Percentiles rank a stretch among this genome's conserved stretches.
phyloP scores from a whole-genome alignment of 2,329 filamentous ascomycete genomes.

The Teratosphaeria nubilosa region DNA sequence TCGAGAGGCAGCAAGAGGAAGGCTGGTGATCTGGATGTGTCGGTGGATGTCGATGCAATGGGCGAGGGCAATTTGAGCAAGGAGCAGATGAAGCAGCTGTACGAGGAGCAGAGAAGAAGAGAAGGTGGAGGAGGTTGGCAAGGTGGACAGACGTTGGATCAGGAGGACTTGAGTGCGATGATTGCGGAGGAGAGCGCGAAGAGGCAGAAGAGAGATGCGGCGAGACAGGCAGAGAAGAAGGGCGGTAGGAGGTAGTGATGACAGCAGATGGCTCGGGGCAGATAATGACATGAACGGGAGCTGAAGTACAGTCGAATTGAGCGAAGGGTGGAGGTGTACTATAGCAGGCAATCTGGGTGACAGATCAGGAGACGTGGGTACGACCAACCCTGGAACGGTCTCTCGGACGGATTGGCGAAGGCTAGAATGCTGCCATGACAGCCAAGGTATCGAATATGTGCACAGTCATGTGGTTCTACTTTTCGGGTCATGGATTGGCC shows the following conservation, averaged over 20 bases:
- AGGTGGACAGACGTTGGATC: slow-evolving; percentile 58
- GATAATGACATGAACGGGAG: neutral
- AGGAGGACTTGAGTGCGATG: slow-evolving; percentile 91
- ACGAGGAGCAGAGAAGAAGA: slow-evolving; percentile 61
- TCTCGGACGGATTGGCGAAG: neutral
- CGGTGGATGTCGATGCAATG: slow-evolving; percentile 76
- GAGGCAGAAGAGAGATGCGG: slow-evolving; percentile 77
- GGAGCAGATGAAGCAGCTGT: slow-evolving; percentile 69
- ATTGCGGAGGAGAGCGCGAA: slow-evolving; percentile 90
- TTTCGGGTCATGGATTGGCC: neutral
- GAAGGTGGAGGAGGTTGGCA: slow-evolving; percentile 51
- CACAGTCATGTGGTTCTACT: neutral
- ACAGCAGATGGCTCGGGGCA: neutral
- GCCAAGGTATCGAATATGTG: neutral
- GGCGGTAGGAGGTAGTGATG: neutral
- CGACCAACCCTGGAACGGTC: neutral
- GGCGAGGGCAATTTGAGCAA: slow-evolving; percentile 71
- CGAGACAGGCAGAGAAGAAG: slow-evolving; percentile 31
- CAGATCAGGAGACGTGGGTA: neutral
- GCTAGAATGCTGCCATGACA: neutral
- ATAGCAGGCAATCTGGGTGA: neutral
- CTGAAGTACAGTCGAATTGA: neutral
- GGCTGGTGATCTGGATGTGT: slow-evolving; percentile 87
- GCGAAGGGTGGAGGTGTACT: neutral
- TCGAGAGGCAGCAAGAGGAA: slow-evolving; percentile 75